Base-by-base conservation (phyloP, 1,284 basidiomycete species). In the Flammula alnicola region DNA sequence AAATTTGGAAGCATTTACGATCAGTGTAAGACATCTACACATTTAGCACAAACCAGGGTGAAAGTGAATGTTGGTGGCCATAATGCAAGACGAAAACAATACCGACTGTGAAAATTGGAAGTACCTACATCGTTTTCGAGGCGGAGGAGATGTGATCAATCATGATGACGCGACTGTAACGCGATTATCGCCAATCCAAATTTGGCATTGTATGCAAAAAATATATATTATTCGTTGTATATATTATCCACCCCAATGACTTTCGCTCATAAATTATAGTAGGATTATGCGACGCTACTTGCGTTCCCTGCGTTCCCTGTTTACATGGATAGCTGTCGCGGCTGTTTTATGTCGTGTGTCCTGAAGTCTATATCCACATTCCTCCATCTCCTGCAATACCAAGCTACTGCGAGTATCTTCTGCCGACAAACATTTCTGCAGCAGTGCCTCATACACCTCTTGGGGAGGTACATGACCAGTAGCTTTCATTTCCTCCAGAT, bases 41-140 rank as follows among this genome's bases (percentile, higher is more conserved):
- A n/a, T n/a, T n/a, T n/a, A n/a, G n/a, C n/a, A 51, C 55, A 29
- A 32, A 73, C 75, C 78, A 55, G 71, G 60, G 56, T 94, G 91
- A 69, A 93, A 93, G 49, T 88, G 91, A 64, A 95, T 92, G 73
- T 95, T 93, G 47, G 88, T 89, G 25, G 91, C 83, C 90, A 93
- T 93, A 23, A 36, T 42, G 43, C 33, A 43, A 16, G 25, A 39
- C 44, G 44, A 17, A 32, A 6, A 33, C 2, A 30, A 43, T 14
- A 29, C 33, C 23, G n/a, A 30, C 35, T n/a, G n/a, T n/a, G n/a
- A n/a, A n/a, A n/a, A n/a, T n/a, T n/a, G n/a, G n/a, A n/a, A n/a
- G n/a, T n/a, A n/a, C n/a, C n/a, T n/a, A n/a, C n/a, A n/a, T n/a
- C n/a, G n/a, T n/a, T n/a, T n/a, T n/a, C n/a, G n/a, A n/a, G n/a